A percentile compares a stretch with the other conserved stretches of the same genome.
Evolutionary conservation across 1,284 basidiomycete species (phyloP).

Genomic region (Puccinia triticina): DNA sequence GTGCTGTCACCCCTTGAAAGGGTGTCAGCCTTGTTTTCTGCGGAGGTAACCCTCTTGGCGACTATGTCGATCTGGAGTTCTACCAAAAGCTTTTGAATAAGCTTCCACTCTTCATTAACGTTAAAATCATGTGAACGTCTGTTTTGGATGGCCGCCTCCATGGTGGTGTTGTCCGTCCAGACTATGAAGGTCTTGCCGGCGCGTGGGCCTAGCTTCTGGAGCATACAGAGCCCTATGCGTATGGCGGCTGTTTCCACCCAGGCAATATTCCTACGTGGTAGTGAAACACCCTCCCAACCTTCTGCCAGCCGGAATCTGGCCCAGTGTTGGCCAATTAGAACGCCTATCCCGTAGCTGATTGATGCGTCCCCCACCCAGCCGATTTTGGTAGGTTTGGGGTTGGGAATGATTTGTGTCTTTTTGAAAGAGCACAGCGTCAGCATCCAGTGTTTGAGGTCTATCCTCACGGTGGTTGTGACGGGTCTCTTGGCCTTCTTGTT

Average conservation of each 20-base stretch:
- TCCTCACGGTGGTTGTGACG: not conserved
- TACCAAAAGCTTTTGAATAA: not conserved
- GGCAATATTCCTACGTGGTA: not conserved
- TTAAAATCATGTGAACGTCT: not conserved
- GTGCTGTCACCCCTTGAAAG: not conserved
- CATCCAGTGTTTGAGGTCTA: not conserved
- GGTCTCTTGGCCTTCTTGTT: not conserved
- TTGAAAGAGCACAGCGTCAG: not conserved
- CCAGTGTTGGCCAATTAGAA: too few species aligned
- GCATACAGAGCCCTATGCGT: not conserved
- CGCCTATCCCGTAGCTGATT: too few species aligned
- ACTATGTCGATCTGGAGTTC: not conserved
- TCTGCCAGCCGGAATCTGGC: not conserved
- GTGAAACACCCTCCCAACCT: not conserved
- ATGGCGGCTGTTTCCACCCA: slow-evolving; percentile 7
- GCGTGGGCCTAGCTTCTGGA: not conserved
- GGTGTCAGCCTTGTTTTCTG: slow-evolving; percentile 13
- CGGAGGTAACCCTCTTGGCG: not conserved
- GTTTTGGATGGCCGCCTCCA: not conserved
- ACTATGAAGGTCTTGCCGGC: not conserved
- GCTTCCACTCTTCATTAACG: not conserved
- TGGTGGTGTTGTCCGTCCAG: not conserved
- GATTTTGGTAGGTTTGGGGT: too few species aligned
- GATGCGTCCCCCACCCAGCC: too few species aligned
- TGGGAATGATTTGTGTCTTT: too few species aligned